phyloP scores from a whole-genome alignment of 192 early-diverging fungal genomes.

The Gryganskiella cystojenkinii region DNA sequence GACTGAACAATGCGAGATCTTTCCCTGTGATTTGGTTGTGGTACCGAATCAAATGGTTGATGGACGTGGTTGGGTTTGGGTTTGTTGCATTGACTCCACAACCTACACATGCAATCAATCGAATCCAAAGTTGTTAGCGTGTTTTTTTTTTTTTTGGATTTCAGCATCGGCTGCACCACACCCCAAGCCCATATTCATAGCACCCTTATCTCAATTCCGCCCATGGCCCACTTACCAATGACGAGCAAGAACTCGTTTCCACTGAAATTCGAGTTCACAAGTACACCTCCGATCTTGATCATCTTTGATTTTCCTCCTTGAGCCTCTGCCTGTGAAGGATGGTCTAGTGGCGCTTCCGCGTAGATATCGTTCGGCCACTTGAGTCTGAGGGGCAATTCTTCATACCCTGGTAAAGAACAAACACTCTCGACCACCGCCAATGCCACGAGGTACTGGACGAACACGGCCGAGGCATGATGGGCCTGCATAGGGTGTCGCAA shows the following conservation, averaged over 20 bases:
- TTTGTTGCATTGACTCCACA: conserved; percentile 94
- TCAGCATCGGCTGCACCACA: background rate
- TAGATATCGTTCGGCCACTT: conserved; percentile 99
- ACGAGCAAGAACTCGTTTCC: conserved; percentile 81
- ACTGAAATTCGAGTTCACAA: conserved; percentile 86
- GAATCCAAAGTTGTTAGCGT: background rate
- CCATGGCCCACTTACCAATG: conserved; percentile 68
- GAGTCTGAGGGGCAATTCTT: conserved; percentile 83
- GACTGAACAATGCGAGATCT: conserved; percentile 63
- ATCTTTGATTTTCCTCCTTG: conserved; percentile 38
- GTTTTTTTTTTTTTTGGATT: background rate
- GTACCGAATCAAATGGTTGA: conserved; percentile 82
- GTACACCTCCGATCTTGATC: conserved; percentile 90
- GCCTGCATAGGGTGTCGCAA: conserved; percentile 71
- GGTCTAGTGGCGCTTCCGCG: conserved; percentile 58
- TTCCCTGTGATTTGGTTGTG: conserved; percentile 64
- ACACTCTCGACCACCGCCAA: conserved; percentile 88
- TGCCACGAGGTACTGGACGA: conserved; percentile 93
- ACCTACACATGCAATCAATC: conserved; percentile 49
- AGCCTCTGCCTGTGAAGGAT: conserved; percentile 40
- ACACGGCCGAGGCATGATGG: conserved; percentile 72
- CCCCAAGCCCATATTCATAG: background rate
- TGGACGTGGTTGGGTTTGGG: conserved; percentile 82
- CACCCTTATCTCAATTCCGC: background rate
- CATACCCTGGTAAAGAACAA: conserved; percentile 75